These are phyloP conservation scores for Plasmodium relictum DNA, from an alignment of 169 alveolate genomes.

Conservation along the genomic window DNA sequence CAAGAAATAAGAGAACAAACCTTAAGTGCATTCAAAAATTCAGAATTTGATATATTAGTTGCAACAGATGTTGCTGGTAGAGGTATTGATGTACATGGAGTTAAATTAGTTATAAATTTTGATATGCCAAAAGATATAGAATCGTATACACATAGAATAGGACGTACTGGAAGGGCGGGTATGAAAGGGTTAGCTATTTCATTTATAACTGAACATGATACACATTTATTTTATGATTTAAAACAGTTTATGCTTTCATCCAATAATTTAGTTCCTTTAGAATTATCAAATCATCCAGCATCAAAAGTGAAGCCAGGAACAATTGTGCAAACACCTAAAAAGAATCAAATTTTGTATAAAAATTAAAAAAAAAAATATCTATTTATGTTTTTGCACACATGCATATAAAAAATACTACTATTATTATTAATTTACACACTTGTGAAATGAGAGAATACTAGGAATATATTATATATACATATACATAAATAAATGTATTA, in stretches of 20 bases:
- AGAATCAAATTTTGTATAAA: conserved; percentile 37
- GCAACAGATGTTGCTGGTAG: conserved; percentile 99
- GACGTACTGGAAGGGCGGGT: conserved; percentile 99
- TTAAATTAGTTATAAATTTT: conserved; percentile 96
- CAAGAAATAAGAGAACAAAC: conserved; percentile 95
- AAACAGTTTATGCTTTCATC: conserved; percentile 92
- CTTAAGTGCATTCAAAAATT: conserved; percentile 91
- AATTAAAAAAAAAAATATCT: neutral
- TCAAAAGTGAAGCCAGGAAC: conserved; percentile 88
- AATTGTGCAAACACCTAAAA: conserved; percentile 44
- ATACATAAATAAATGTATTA: conserved; percentile 6
- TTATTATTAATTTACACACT: too few species aligned
- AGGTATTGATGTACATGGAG: conserved; percentile 98
- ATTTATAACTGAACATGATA: conserved; percentile 94
- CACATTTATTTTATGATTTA: conserved; percentile 92
- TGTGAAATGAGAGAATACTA: too few species aligned
- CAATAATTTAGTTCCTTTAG: conserved; percentile 93
- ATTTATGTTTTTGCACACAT: neutral
- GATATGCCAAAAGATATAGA: conserved; percentile 98
- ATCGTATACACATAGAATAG: conserved; percentile 97
- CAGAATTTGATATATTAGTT: conserved; percentile 94
- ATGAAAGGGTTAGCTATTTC: conserved; percentile 97
- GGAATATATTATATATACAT: neutral
- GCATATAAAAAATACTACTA: neutral
- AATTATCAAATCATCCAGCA: conserved; percentile 92